Conservation (phyloP, 768 basidiomycete species). For the Asterophora lycoperdoides region DNA sequence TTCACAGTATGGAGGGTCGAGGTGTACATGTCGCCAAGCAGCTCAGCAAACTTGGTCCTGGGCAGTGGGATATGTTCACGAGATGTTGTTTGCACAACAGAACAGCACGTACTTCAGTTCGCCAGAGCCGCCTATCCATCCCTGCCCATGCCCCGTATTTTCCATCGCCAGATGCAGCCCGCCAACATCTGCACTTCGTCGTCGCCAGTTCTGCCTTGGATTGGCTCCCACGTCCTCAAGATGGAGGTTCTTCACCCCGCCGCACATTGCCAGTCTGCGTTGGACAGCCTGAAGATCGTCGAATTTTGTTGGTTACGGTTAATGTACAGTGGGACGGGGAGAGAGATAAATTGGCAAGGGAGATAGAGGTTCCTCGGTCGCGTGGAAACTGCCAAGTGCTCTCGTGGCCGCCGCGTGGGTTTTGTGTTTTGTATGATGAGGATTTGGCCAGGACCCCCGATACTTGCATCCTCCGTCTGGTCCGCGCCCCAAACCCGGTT, state of each 20-base stretch:
- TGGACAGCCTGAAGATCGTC: not conserved
- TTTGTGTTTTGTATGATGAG: conserved; percentile 27
- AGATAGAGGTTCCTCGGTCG: conserved; percentile 31
- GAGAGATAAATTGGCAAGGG: conserved; percentile 21
- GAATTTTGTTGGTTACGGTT: not conserved
- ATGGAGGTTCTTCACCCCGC: conserved; percentile 9
- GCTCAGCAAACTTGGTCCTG: conserved; percentile 70
- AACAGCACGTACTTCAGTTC: conserved; percentile 44
- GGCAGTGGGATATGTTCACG: conserved; percentile 1
- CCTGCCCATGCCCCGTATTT: conserved; percentile 58
- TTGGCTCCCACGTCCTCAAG: conserved; percentile 4
- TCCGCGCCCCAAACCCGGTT: too few relatives aligned
- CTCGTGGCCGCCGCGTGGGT: conserved; percentile 45
- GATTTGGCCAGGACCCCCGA: conserved; percentile 18
- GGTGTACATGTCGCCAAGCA: conserved; percentile 79
- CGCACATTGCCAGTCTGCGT: conserved; percentile 7
- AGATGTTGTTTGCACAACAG: not conserved
- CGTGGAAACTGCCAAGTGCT: conserved; percentile 35
- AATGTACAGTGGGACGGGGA: conserved; percentile 12
- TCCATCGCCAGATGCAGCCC: conserved; percentile 78
- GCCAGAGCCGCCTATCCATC: conserved; percentile 56
- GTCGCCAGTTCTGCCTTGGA: conserved; percentile 28
- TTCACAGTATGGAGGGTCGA: conserved; percentile 74
- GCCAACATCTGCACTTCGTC: conserved; percentile 86
- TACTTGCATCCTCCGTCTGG: conserved; percentile 6